phyloP scores from a whole-genome alignment of 345 rosid genomes.

The Pseudoturritis turrita region DNA sequence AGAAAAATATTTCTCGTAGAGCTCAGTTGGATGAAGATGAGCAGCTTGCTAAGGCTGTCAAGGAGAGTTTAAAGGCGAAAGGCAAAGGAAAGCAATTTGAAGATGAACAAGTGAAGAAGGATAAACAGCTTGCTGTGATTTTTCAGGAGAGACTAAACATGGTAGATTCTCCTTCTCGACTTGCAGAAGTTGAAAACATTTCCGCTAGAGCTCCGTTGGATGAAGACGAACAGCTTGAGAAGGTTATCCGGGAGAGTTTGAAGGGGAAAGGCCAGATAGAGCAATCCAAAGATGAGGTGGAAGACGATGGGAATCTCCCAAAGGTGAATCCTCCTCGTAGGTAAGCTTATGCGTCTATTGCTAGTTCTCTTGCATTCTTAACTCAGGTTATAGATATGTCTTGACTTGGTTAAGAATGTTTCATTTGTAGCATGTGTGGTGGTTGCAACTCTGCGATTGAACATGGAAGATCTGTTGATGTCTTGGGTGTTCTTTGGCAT shows the following conservation, averaged over 20 bases:
- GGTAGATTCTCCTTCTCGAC: conserved; percentile 37
- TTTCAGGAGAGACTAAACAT: conserved; percentile 56
- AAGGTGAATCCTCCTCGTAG: conserved; percentile 2
- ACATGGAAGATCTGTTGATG: conserved; percentile 56
- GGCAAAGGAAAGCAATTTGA: conserved; percentile 7
- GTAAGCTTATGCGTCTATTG: conserved; percentile 13
- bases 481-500: conserved; percentile 68
- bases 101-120: conserved; percentile 58
- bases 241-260: conserved; percentile 6
- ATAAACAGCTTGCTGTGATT: conserved; percentile 60
- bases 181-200: neutral
- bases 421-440: conserved; percentile 51
- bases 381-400: neutral
- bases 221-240: conserved; percentile 17
- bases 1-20: neutral
- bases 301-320: neutral
- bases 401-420: neutral
- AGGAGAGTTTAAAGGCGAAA: conserved; percentile 29
- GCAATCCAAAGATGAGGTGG: neutral
- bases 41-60: conserved; percentile 2
- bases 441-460: conserved; percentile 60
- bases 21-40: neutral
- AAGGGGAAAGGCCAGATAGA: neutral
- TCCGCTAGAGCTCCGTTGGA: neutral
- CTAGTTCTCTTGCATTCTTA: neutral